Conservation (phyloP, 202 grass and related monocot genomes). For the Zizania palustris region DNA sequence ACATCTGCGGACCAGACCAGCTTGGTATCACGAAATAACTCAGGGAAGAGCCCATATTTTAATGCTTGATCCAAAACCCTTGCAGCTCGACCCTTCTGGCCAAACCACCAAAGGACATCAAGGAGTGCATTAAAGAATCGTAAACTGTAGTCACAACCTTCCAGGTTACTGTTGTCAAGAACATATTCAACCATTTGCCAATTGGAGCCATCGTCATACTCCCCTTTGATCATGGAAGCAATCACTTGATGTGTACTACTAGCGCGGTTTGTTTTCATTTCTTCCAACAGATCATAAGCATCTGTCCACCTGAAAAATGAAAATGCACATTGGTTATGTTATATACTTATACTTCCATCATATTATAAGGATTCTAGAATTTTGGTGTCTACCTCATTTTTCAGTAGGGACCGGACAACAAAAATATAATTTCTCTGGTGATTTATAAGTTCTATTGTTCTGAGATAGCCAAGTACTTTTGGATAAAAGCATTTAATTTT, state of each 20-base stretch:
- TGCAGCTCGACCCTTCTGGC: constrained; percentile 75
- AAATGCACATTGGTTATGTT: neutral
- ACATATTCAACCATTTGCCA: constrained; percentile 98
- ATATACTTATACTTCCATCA: constrained; percentile 18
- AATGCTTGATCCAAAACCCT: constrained; percentile 71
- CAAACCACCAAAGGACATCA: constrained; percentile 92
- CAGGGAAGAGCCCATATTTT: constrained; percentile 81
- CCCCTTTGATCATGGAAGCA: constrained; percentile 86
- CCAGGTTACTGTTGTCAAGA: constrained; percentile 72
- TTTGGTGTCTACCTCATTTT: neutral
- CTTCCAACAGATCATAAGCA: constrained; percentile 77
- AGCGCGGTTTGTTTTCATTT: constrained; percentile 80
- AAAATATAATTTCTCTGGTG: neutral
- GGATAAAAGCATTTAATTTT: constrained; percentile 33
- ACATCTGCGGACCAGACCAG: constrained; percentile 93
- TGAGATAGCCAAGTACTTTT: neutral
- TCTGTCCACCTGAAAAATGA: constrained; percentile 80
- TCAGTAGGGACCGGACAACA: neutral
- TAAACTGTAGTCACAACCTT: constrained; percentile 84
- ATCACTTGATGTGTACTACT: constrained; percentile 81
- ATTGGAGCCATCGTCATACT: constrained; percentile 84
- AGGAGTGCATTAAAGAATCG: constrained; percentile 87
- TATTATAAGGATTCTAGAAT: neutral
- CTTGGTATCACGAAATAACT: constrained; percentile 72
- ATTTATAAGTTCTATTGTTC: neutral